phyloP scores from a whole-genome alignment of 768 basidiomycete species.

The Amanita rubescens region DNA sequence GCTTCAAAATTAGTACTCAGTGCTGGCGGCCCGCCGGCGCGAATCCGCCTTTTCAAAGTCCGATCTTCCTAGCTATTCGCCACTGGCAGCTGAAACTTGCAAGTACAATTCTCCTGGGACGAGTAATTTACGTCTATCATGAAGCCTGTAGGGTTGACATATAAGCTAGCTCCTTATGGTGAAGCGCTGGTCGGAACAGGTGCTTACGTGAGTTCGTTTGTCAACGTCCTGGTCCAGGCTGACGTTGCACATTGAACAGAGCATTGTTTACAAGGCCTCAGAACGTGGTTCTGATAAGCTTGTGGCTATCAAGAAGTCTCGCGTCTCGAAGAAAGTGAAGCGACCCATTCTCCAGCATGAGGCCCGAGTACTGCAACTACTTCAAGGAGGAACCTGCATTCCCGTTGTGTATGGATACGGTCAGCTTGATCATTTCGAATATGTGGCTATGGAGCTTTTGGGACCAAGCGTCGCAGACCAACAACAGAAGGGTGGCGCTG shows the following conservation, averaged over 20 bases:
- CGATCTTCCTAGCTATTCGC: no score
- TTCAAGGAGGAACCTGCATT: constrained; percentile 23
- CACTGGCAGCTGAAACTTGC: no score
- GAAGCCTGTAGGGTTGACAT: no score
- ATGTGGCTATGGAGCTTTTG: constrained; percentile 23
- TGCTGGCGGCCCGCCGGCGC: no score
- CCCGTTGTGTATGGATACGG: constrained; percentile 23
- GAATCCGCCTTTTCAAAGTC: no score
- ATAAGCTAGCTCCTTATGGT: background rate
- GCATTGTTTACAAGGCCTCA: constrained; percentile 17
- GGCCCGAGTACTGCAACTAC: constrained; percentile 17
- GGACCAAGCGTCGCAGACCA: constrained; percentile 16
- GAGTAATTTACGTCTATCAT: no score
- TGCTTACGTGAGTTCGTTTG: background rate
- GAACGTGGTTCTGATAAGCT: constrained; percentile 11
- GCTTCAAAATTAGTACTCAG: no score
- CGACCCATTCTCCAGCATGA: constrained; percentile 23
- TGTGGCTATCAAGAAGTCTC: constrained; percentile 26
- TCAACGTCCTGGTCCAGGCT: background rate
- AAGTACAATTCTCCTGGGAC: no score
- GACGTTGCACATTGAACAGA: constrained; percentile 11
- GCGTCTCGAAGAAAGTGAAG: constrained; percentile 21
- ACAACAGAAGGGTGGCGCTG: constrained; percentile 9
- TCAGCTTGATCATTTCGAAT: constrained; percentile 26
- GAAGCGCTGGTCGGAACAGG: background rate